Evolutionary conservation across 176 grass and related monocot genomes (phyloP).

Genomic region (Oryza meridionalis): DNA sequence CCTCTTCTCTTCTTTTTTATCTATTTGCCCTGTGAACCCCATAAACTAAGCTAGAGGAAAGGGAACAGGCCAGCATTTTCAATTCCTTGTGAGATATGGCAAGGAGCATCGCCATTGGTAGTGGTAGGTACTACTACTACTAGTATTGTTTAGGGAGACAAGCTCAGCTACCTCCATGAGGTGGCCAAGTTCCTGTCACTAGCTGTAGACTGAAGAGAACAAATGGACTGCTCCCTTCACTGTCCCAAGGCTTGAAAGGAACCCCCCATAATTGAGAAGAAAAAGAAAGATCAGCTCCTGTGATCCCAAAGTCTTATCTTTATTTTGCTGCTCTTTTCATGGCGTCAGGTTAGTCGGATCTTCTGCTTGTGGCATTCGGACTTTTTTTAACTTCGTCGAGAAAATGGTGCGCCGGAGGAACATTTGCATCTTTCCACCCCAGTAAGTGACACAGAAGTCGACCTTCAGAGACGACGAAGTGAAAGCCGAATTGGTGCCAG

Average conservation of each 20-base stretch:
- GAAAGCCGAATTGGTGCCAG: not conserved
- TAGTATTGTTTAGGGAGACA: not conserved
- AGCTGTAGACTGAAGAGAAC: not conserved
- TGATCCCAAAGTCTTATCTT: conserved; percentile 4
- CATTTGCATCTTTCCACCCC: conserved; percentile 15
- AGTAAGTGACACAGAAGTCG: not conserved
- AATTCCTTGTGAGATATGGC: not conserved
- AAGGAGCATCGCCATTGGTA: not conserved
- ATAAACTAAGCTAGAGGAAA: not conserved
- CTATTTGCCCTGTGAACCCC: conserved; percentile 27
- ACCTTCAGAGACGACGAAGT: not conserved
- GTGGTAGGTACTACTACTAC: not conserved
- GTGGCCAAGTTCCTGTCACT: not conserved
- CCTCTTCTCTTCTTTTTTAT: conserved; percentile 17
- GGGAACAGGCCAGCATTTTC: not conserved
- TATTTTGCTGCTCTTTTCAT: conserved; percentile 6
- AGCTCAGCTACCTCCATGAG: not conserved
- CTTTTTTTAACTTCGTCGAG: not conserved
- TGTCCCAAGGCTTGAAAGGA: not conserved
- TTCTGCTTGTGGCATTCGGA: not conserved
- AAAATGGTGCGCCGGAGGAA: not conserved
- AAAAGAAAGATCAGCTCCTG: not conserved
- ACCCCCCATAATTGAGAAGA: not conserved
- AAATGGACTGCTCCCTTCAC: not conserved
- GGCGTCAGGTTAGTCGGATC: not conserved